phyloP scores from a whole-genome alignment of 2,329 filamentous ascomycete genomes.

The Hypoxylon sp. region DNA sequence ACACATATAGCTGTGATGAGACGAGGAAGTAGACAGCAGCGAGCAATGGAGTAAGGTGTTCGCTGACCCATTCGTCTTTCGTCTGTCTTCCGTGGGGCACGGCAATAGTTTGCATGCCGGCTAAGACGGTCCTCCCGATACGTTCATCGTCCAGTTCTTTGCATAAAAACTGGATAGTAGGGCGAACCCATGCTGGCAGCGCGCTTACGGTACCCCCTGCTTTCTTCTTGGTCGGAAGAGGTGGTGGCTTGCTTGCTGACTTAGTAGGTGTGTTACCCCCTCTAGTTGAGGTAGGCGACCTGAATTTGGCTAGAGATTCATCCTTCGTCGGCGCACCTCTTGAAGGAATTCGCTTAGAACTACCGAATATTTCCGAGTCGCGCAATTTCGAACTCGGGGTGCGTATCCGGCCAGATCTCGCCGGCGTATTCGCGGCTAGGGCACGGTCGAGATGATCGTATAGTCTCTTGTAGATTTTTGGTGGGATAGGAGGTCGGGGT shows the following conservation, averaged over 20 bases:
- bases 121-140: constrained; percentile 76
- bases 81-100: constrained; percentile 54
- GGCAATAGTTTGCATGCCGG: constrained; percentile 71
- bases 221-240: constrained; percentile 45
- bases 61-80: constrained; percentile 58
- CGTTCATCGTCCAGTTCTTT: constrained; percentile 66
- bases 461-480: constrained; percentile 83
- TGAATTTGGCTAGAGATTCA: constrained; percentile 53
- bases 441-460: constrained; percentile 81
- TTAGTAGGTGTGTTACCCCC: constrained; percentile 54
- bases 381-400: constrained; percentile 50
- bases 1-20: constrained; percentile 56
- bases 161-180: constrained; percentile 72
- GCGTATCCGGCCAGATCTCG: constrained; percentile 39
- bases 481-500: constrained; percentile 78
- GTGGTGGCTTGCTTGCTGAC: constrained; percentile 48
- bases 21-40: constrained; percentile 70
- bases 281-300: constrained; percentile 50
- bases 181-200: constrained; percentile 74
- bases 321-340: constrained; percentile 59
- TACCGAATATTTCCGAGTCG: constrained; percentile 46
- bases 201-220: constrained; percentile 41
- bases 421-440: constrained; percentile 56
- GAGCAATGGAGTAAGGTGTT: constrained; percentile 62
- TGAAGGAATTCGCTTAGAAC: constrained; percentile 50